A percentile compares a stretch with the other conserved stretches of the same genome.
phyloP scores from a whole-genome alignment of 805 yeast genomes.

The Nematodospora valgi region DNA sequence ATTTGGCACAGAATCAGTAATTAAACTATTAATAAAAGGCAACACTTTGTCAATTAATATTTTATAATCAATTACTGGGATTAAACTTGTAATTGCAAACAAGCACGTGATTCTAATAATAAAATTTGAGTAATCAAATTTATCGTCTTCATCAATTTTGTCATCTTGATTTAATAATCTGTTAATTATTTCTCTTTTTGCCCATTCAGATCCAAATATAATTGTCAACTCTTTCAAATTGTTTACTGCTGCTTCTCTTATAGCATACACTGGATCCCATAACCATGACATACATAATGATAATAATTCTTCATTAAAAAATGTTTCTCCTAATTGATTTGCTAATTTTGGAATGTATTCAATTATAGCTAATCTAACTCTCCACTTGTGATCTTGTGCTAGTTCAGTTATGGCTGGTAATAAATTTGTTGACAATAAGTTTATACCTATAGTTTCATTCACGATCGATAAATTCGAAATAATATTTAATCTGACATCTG shows the following conservation, averaged over 20 bases:
- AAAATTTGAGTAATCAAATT: constrained; percentile 63
- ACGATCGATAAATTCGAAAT: constrained; percentile 89
- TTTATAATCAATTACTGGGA: constrained; percentile 60
- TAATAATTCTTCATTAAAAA: constrained; percentile 89
- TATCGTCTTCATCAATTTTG: constrained; percentile 24
- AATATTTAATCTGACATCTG: constrained; percentile 92
- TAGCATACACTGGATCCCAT: constrained; percentile 96
- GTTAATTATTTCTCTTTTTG: constrained; percentile 75
- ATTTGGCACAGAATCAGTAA: constrained; percentile 85
- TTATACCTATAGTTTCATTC: constrained; percentile 92
- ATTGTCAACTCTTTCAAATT: constrained; percentile 76
- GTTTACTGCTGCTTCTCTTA: constrained; percentile 91
- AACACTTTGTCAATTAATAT: constrained; percentile 63
- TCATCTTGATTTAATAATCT: constrained; percentile 48
- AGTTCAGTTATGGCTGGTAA: constrained; percentile 94
- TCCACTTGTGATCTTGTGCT: constrained; percentile 96
- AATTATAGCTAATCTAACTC: constrained; percentile 94
- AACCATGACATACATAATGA: constrained; percentile 94
- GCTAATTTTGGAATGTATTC: constrained; percentile 95
- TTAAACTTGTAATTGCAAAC: constrained; percentile 79
- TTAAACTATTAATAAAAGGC: constrained; percentile 73
- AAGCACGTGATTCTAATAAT: constrained; percentile 89
- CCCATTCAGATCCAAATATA: constrained; percentile 94
- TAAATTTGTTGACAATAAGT: constrained; percentile 76
- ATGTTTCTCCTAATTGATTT: constrained; percentile 87